These are phyloP conservation scores for Torulaspora quercuum DNA, from an alignment of 805 yeast genomes.

Conservation along the genomic window DNA sequence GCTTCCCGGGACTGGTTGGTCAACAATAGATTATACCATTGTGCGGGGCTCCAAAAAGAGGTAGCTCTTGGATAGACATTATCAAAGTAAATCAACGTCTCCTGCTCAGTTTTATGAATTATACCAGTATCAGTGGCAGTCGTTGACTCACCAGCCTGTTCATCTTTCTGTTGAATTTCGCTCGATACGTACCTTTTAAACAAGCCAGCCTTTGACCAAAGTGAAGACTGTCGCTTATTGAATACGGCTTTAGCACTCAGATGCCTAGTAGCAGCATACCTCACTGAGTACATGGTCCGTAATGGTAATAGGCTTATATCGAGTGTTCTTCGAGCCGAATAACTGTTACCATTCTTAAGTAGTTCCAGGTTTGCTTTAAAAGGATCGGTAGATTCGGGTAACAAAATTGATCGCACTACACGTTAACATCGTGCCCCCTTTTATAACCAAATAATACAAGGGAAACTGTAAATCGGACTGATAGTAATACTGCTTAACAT, in stretches of 20 bases:
- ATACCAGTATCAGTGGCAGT: slow-evolving; percentile 57
- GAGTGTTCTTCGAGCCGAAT: no score
- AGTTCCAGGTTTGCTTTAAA: no score
- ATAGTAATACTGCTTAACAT: no score
- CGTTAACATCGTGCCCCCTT: slow-evolving; percentile 1
- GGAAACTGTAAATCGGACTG: no score
- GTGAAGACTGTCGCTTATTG: slow-evolving; percentile 1
- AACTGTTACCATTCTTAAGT: no score
- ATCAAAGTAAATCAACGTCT: slow-evolving; percentile 55
- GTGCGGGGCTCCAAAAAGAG: slow-evolving; percentile 46
- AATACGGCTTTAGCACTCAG: neutral
- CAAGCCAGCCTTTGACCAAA: neutral
- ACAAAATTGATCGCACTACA: neutral
- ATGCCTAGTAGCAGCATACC: neutral
- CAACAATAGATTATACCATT: slow-evolving; percentile 41
- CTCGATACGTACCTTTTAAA: slow-evolving; percentile 36
- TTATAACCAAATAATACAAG: no score
- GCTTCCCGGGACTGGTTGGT: slow-evolving; percentile 39
- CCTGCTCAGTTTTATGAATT: slow-evolving; percentile 47
- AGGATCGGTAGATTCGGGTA: neutral
- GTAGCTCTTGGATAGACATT: slow-evolving; percentile 48
- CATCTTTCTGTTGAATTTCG: slow-evolving; percentile 43
- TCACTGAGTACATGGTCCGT: no score
- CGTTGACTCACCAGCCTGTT: slow-evolving; percentile 53
- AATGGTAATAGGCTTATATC: no score